Conservation (phyloP, 371 early-diverging fungal genomes). For the Enterospora canceri region DNA sequence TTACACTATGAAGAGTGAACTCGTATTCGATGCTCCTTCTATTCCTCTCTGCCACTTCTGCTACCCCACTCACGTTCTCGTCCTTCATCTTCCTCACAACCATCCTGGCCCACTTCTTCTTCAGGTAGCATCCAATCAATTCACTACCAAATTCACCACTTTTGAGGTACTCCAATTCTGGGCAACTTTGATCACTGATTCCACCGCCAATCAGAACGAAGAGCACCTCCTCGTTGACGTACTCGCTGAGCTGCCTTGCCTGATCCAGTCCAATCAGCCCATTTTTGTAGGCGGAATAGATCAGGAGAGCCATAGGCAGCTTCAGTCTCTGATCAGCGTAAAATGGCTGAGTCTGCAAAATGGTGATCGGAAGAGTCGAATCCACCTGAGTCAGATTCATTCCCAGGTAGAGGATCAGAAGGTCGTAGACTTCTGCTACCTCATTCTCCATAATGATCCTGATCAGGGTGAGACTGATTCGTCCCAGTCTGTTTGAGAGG, state of each 20-base stretch:
- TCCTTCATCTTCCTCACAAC: background rate
- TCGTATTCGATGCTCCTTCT: conserved; percentile 15
- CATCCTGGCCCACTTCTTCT: conserved; percentile 12
- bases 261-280: conserved; percentile 2
- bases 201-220: background rate
- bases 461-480: conserved; percentile 4
- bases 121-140: conserved; percentile 10
- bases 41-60: conserved; percentile 10
- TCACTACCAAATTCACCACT: conserved; percentile 12
- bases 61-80: background rate
- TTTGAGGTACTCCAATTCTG: conserved; percentile 7
- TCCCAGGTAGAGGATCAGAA: conserved; percentile 3
- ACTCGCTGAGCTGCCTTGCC: background rate
- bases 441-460: conserved; percentile 12
- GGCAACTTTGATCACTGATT: background rate
- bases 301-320: background rate
- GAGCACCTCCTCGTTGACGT: background rate
- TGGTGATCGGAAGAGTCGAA: conserved; percentile 1
- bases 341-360: conserved; percentile 2
- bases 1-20: background rate
- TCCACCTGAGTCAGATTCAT: background rate
- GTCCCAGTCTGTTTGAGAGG: conserved; percentile 6
- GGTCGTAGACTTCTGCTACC: background rate
- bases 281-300: conserved; percentile 9
- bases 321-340: conserved; percentile 7